phyloP scores from a whole-genome alignment of 805 yeast species.

The Saccharomycopsis olivae region DNA sequence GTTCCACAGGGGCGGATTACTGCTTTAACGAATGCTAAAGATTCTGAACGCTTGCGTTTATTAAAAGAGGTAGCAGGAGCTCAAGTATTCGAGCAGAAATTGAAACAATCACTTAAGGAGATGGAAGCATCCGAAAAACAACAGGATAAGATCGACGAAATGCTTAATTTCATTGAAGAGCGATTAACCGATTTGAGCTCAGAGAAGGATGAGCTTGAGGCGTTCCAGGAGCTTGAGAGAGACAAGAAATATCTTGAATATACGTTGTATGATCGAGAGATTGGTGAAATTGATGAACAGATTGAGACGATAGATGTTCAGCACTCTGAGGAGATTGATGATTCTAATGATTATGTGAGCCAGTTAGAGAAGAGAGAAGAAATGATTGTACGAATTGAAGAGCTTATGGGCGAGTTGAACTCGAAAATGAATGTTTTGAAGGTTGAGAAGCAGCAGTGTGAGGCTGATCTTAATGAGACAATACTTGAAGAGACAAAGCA shows the following conservation, averaged over 20 bases:
- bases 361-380: constrained; percentile 55
- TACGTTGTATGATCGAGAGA: constrained; percentile 67
- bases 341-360: constrained; percentile 42
- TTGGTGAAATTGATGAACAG: constrained; percentile 46
- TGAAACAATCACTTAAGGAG: constrained; percentile 69
- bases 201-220: constrained; percentile 67
- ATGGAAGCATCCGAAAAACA: constrained; percentile 65
- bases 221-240: constrained; percentile 57
- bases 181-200: constrained; percentile 69
- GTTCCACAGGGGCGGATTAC: constrained; percentile 96
- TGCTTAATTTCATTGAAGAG: constrained; percentile 57
- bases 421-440: constrained; percentile 39
- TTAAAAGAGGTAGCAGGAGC: constrained; percentile 95
- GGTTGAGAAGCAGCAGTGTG: constrained; percentile 48
- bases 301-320: constrained; percentile 52
- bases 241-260: constrained; percentile 64
- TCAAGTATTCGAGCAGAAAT: constrained; percentile 71
- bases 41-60: constrained; percentile 63
- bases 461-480: constrained; percentile 38
- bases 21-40: constrained; percentile 80
- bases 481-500: constrained; percentile 39
- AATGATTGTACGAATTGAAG: constrained; percentile 33
- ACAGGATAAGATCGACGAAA: constrained; percentile 62
- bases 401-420: constrained; percentile 35
- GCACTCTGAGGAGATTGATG: constrained; percentile 39